Percentiles rank a stretch among this genome's conserved stretches.
Evolutionary conservation across 768 basidiomycete species (phyloP).

Genomic region (Wakefieldia striispora): DNA sequence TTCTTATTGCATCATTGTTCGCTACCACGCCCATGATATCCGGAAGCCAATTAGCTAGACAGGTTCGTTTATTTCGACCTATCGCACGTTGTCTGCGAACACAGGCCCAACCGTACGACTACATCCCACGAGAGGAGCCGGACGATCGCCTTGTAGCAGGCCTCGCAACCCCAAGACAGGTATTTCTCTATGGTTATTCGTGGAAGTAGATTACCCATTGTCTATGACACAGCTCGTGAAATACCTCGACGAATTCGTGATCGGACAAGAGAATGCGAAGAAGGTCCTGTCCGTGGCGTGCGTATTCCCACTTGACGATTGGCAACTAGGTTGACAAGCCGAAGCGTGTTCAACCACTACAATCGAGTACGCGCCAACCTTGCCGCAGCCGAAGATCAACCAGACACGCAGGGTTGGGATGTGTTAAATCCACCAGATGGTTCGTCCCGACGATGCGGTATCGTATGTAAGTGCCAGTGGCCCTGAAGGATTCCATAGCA

Average conservation of each 20-base stretch:
- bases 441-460: slow-evolving; percentile 15
- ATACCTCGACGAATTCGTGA: slow-evolving; percentile 85
- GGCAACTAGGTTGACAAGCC: not conserved
- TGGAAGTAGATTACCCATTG: slow-evolving; percentile 8
- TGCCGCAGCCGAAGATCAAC: slow-evolving; percentile 43
- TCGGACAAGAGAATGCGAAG: slow-evolving; percentile 92
- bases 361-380: slow-evolving; percentile 80
- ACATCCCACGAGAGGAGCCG: slow-evolving; percentile 29
- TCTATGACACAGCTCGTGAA: slow-evolving; percentile 58
- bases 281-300: slow-evolving; percentile 93
- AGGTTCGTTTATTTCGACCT: slow-evolving; percentile 26
- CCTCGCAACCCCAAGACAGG: slow-evolving; percentile 60
- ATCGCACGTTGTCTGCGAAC: slow-evolving; percentile 47
- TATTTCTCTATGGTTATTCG: slow-evolving; percentile 12
- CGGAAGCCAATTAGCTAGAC: slow-evolving; percentile 22
- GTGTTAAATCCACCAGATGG: slow-evolving; percentile 25
- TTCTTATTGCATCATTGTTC: not conserved
- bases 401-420: slow-evolving; percentile 29
- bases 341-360: slow-evolving; percentile 92
- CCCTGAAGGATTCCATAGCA: slow-evolving; percentile 23
- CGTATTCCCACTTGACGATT: slow-evolving; percentile 33
- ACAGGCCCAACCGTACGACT: slow-evolving; percentile 52
- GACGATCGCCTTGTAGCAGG: slow-evolving; percentile 39
- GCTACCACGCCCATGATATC: slow-evolving; percentile 19
- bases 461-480: too few species aligned